Conservation (phyloP, 257 asterid genomes). For the Ballota nigra region DNA sequence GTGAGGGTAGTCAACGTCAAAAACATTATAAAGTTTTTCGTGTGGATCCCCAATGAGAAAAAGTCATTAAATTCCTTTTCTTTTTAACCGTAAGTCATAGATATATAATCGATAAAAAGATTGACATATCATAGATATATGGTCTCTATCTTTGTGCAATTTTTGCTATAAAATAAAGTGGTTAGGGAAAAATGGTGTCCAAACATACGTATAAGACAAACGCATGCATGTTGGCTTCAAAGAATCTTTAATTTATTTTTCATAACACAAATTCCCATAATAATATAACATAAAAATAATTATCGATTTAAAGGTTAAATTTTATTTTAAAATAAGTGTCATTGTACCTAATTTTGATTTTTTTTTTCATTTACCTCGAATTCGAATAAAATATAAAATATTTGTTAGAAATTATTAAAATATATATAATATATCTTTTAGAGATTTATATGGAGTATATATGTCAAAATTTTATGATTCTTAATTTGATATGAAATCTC, state of each 20-base stretch:
- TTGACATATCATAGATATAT: neutral
- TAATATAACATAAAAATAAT: no score
- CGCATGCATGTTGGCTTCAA: conserved; percentile 26
- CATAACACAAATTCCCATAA: neutral
- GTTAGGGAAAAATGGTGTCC: conserved; percentile 23
- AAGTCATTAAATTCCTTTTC: neutral
- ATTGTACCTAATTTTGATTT: no score
- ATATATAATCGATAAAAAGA: conserved; percentile 1
- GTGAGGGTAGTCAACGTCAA: conserved; percentile 22
- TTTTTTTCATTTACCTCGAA: no score
- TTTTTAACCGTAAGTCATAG: conserved; percentile 2
- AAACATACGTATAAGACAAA: conserved; percentile 34
- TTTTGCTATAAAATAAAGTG: neutral
- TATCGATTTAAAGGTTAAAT: no score
- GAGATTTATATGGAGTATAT: no score
- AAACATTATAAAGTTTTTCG: conserved; percentile 10
- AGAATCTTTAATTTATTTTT: conserved; percentile 24
- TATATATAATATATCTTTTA: no score
- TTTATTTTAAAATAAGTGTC: no score
- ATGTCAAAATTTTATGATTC: no score
- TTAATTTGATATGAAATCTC: no score
- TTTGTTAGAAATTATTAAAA: no score
- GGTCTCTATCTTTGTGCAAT: conserved; percentile 19
- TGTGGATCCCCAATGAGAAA: conserved; percentile 5
- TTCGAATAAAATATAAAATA: no score